phyloP scores from a whole-genome alignment of 106 monocot species.

The Platanthera zijinensis region DNA sequence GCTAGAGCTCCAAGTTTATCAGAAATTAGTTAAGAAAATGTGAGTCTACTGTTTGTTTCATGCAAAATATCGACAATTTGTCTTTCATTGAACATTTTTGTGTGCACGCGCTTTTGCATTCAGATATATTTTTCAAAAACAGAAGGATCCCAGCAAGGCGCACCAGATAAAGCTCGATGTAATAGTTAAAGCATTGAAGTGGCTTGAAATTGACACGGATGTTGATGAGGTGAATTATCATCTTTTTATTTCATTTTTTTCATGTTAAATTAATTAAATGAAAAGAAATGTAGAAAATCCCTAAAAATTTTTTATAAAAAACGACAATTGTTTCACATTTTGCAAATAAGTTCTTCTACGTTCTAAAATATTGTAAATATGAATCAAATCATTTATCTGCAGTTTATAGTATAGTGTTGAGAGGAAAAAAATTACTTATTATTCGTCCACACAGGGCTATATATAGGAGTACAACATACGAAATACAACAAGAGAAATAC shows the following conservation, averaged over 20 bases:
- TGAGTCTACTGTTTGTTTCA: slow-evolving; percentile 8
- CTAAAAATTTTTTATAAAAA: no score
- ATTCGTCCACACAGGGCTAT: no score
- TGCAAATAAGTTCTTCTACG: no score
- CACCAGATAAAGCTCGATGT: slow-evolving; percentile 91
- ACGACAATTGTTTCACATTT: no score
- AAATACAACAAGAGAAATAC: no score
- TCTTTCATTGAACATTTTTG: not conserved
- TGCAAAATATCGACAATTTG: not conserved
- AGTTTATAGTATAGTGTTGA: no score
- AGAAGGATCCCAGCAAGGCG: slow-evolving; percentile 69
- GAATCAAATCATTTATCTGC: no score
- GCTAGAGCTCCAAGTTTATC: slow-evolving; percentile 88
- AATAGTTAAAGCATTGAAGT: slow-evolving; percentile 79
- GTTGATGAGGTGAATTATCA: slow-evolving; percentile 55
- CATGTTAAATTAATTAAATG: no score
- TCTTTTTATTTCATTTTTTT: not conserved
- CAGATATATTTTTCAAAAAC: slow-evolving; percentile 72
- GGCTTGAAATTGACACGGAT: slow-evolving; percentile 93
- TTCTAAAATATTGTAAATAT: no score
- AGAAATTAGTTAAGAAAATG: slow-evolving; percentile 95
- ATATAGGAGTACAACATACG: no score
- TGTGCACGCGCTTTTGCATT: not conserved
- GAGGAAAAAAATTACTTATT: no score
- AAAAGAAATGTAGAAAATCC: no score